phyloP scores from a whole-genome alignment of 352 stramenopile species.

The Globisporangium irregulare region DNA sequence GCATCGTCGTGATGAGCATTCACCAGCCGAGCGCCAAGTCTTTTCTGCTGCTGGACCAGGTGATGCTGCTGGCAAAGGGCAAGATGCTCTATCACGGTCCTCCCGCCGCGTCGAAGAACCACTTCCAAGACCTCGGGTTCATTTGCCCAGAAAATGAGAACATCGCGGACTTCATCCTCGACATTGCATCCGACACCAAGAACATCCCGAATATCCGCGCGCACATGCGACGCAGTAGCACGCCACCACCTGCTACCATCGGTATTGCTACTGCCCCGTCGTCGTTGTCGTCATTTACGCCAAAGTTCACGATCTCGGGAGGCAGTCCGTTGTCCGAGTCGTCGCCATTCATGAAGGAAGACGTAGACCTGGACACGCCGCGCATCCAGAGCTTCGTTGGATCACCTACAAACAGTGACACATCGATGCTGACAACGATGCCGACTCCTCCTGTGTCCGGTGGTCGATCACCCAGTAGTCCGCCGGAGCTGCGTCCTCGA shows the following conservation, averaged over 20 bases:
- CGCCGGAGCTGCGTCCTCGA: conserved; percentile 14
- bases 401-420: conserved; percentile 17
- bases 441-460: conserved; percentile 19
- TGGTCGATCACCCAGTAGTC: conserved; percentile 25
- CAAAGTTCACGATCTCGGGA: conserved; percentile 25
- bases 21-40: conserved; percentile 91
- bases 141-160: conserved; percentile 75
- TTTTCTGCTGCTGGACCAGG: conserved; percentile 87
- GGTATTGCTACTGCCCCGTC: not conserved
- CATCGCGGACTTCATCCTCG: conserved; percentile 79
- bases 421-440: conserved; percentile 1
- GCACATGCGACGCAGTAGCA: conserved; percentile 37
- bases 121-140: conserved; percentile 68
- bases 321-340: conserved; percentile 38
- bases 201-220: conserved; percentile 64
- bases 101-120: conserved; percentile 41
- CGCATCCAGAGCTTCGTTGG: conserved; percentile 34
- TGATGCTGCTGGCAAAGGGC: conserved; percentile 88
- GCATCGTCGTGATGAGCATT: conserved; percentile 84
- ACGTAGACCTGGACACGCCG: conserved; percentile 41
- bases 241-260: conserved; percentile 6
- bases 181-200: conserved; percentile 58
- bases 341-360: conserved; percentile 59
- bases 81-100: conserved; percentile 62
- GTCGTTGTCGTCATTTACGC: conserved; percentile 17